These are phyloP conservation scores for Akanthomyces dipterigenus DNA, from an alignment of 2,329 filamentous ascomycete species.

Conservation along the genomic window DNA sequence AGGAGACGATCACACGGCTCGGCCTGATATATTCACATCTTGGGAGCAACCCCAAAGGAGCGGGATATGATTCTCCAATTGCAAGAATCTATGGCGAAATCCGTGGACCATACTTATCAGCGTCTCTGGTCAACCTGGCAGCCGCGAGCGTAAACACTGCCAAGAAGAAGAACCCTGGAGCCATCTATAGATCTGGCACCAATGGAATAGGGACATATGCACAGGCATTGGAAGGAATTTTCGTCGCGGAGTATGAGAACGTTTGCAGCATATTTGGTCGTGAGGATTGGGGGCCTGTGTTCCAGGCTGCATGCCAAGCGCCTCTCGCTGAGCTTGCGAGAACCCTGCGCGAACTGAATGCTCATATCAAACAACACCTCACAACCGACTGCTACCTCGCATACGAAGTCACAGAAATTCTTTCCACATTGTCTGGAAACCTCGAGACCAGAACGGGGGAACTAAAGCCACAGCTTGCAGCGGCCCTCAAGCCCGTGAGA, in stretches of 20 bases:
- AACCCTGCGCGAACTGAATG: conserved; percentile 82
- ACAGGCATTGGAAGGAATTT: conserved; percentile 78
- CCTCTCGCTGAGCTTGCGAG: conserved; percentile 76
- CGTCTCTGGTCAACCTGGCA: conserved; percentile 77
- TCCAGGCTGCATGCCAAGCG: conserved; percentile 70
- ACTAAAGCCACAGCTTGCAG: conserved; percentile 73
- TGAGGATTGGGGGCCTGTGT: conserved; percentile 75
- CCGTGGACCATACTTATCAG: conserved; percentile 77
- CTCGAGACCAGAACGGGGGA: conserved; percentile 80
- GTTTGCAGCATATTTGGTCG: conserved; percentile 79
- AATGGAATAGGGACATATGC: conserved; percentile 91
- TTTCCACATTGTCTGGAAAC: conserved; percentile 70
- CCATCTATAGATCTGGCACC: conserved; percentile 78
- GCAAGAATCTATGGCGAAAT: conserved; percentile 80
- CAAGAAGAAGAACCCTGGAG: conserved; percentile 73
- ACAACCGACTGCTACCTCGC: conserved; percentile 90
- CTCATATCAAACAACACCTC: conserved; percentile 79
- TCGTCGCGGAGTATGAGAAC: conserved; percentile 83
- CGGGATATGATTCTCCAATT: conserved; percentile 58
- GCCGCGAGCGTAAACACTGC: conserved; percentile 78
- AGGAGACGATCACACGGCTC: conserved; percentile 68
- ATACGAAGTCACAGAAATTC: conserved; percentile 90
- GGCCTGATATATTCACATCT: conserved; percentile 75
- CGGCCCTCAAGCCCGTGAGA: conserved; percentile 80
- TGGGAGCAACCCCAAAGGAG: conserved; percentile 49